Evolutionary conservation across 2,329 filamentous ascomycete species (phyloP).

Genomic region (Aspergillus sp.): DNA sequence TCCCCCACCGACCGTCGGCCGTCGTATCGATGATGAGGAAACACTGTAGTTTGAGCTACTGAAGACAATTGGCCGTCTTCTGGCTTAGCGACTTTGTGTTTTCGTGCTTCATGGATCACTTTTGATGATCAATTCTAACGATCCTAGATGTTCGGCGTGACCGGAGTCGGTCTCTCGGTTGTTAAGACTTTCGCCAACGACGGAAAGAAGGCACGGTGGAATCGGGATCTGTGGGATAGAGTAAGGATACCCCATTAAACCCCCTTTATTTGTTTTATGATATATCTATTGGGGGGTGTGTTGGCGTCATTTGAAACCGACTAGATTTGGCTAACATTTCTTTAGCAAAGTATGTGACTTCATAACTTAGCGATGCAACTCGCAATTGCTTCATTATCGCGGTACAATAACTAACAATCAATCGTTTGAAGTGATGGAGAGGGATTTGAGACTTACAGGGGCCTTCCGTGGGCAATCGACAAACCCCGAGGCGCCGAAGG

Average conservation of each 20-base stretch:
- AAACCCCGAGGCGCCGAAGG: conserved; percentile 56
- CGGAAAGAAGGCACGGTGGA: conserved; percentile 60
- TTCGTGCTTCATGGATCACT: neutral
- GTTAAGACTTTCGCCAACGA: conserved; percentile 63
- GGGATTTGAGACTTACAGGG: conserved; percentile 63
- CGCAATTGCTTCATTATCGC: neutral
- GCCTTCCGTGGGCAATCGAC: conserved; percentile 62
- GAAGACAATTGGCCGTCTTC: neutral
- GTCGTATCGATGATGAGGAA: neutral
- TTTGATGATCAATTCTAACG: conserved; percentile 14
- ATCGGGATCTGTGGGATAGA: conserved; percentile 64
- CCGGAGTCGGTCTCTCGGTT: conserved; percentile 57
- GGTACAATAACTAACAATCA: conserved; percentile 24
- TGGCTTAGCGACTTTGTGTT: neutral
- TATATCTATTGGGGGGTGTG: neutral
- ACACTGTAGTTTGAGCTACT: neutral
- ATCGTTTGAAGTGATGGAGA: conserved; percentile 60
- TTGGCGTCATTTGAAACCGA: conserved; percentile 15
- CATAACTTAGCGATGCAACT: neutral
- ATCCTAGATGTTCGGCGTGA: conserved; percentile 60
- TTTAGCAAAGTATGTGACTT: conserved; percentile 54
- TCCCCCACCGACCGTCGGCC: conserved; percentile 15
- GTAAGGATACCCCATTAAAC: conserved; percentile 43
- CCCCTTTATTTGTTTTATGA: neutral
- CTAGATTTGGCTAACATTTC: conserved; percentile 39